phyloP scores from a whole-genome alignment of 495 filamentous ascomycete genomes.

The Choiromyces venosus region DNA sequence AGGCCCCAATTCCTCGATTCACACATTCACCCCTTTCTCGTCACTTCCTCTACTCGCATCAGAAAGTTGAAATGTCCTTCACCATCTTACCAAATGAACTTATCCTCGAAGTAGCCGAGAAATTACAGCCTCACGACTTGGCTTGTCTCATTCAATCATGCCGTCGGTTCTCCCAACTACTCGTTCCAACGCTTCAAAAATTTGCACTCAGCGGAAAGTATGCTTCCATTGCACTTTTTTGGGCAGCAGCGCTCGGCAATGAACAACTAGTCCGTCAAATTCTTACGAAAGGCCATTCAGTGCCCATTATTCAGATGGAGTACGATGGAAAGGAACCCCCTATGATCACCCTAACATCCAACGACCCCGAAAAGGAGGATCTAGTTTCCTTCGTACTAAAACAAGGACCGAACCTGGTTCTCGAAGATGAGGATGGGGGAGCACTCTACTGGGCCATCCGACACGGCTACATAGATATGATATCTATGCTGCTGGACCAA shows the following conservation, averaged over 20 bases:
- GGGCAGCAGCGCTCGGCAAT: slow-evolving; percentile 6
- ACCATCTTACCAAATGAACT: not conserved
- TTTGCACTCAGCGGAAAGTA: not conserved
- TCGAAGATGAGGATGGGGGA: not conserved
- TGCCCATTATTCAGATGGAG: not conserved
- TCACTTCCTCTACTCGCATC: not conserved
- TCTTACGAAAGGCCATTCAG: not conserved
- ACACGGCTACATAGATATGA: not conserved
- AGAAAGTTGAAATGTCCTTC: not conserved
- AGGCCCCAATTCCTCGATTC: not conserved
- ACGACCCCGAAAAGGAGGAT: not conserved
- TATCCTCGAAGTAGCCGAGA: slow-evolving; percentile 1
- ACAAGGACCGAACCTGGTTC: not conserved
- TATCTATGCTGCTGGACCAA: not conserved
- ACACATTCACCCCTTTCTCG: not conserved
- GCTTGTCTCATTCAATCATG: not conserved
- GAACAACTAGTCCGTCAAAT: not conserved
- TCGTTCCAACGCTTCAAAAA: not conserved
- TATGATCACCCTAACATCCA: not conserved
- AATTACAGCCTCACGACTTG: not conserved
- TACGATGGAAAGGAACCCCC: not conserved
- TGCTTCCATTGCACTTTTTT: not conserved
- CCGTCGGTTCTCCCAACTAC: not conserved
- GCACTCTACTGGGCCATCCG: slow-evolving; percentile 7
- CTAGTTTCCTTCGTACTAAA: not conserved